Conservation (phyloP, 441 rosid genomes). For the Mallotus japonicus region DNA sequence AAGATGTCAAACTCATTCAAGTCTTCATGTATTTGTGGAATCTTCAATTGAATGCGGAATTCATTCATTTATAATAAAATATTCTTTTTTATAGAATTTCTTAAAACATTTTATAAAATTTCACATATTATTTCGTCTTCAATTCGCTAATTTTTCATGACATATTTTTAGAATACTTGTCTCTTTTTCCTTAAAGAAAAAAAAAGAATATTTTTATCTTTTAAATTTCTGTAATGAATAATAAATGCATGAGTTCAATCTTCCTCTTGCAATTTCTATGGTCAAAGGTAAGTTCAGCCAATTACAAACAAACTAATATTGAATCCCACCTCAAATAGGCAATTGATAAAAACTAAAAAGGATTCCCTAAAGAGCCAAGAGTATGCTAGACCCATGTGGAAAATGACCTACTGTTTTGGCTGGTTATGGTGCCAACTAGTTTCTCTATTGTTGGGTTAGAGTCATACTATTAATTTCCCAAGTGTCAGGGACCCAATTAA, state of each 20-base stretch:
- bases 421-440: neutral
- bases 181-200: too few species aligned
- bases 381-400: neutral
- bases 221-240: too few species aligned
- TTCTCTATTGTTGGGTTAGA: neutral
- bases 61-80: too few species aligned
- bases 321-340: neutral
- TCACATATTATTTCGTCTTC: too few species aligned
- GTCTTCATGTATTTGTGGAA: too few species aligned
- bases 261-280: neutral
- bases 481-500: neutral
- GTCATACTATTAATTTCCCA: neutral
- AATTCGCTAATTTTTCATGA: too few species aligned
- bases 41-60: too few species aligned
- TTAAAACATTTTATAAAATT: too few species aligned
- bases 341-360: neutral
- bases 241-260: neutral
- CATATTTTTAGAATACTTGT: too few species aligned
- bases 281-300: neutral
- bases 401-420: conserved; percentile 3
- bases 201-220: too few species aligned
- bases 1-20: too few species aligned
- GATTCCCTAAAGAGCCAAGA: neutral
- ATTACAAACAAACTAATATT: neutral
- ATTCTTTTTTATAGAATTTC: too few species aligned